A percentile compares a stretch with the other conserved stretches of the same genome.
These are phyloP conservation scores for Ceratocystis ficicola DNA, from an alignment of 2,329 filamentous ascomycete genomes.

Conservation along the genomic window DNA sequence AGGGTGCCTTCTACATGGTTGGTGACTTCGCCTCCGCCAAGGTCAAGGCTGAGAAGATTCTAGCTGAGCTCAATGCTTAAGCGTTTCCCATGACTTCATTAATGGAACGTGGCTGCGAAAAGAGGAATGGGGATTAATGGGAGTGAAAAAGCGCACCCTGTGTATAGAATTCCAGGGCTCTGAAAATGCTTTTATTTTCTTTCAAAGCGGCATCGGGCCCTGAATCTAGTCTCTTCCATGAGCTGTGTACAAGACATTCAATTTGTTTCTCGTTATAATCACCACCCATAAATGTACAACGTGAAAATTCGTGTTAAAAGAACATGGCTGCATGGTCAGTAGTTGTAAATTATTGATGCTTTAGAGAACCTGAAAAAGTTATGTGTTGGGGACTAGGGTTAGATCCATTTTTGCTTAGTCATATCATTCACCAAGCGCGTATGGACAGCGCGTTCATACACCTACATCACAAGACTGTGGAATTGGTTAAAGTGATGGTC, in stretches of 20 bases:
- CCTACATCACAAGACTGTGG: neutral
- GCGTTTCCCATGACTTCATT: slow-evolving; percentile 23
- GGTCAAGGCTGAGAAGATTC: slow-evolving; percentile 98
- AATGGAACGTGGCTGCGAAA: slow-evolving; percentile 17
- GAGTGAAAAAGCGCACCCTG: slow-evolving; percentile 19
- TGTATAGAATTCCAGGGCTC: slow-evolving; percentile 18
- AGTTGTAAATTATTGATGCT: neutral
- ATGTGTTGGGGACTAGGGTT: neutral
- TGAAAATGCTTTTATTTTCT: neutral
- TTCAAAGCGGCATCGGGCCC: slow-evolving; percentile 1
- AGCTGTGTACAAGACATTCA: slow-evolving; percentile 50
- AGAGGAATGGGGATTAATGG: slow-evolving; percentile 21
- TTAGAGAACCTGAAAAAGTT: neutral
- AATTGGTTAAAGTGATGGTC: neutral
- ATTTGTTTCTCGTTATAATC: slow-evolving; percentile 32
- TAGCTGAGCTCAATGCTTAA: slow-evolving; percentile 65
- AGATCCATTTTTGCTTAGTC: neutral
- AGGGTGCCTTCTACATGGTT: slow-evolving; percentile 96
- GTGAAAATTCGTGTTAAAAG: slow-evolving; percentile 25
- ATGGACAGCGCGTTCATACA: neutral
- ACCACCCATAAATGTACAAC: slow-evolving; percentile 24
- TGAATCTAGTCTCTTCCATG: slow-evolving; percentile 40
- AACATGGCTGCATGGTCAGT: neutral
- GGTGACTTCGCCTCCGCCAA: slow-evolving; percentile 87
- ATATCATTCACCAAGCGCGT: neutral